phyloP scores from a whole-genome alignment of 208 protist genomes.

The Acanthamoeba divionensis region DNA sequence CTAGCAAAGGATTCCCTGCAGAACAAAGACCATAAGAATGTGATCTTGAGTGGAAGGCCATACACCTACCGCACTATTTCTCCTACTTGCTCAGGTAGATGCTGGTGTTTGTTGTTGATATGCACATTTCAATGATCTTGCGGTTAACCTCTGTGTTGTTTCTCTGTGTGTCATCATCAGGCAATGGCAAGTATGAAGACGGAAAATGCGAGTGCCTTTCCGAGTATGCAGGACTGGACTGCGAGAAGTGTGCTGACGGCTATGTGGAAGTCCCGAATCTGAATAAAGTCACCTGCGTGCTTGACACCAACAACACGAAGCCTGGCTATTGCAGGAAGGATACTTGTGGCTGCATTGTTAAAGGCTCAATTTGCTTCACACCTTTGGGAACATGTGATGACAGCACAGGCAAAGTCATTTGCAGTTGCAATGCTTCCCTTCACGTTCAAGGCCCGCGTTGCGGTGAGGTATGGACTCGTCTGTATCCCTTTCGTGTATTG shows the following conservation, averaged over 20 bases:
- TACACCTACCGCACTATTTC: slow-evolving; percentile 10
- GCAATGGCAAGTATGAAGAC: no score
- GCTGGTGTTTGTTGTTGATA: not conserved
- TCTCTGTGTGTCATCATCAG: no score
- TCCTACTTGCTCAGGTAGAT: not conserved
- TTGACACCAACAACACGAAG: not conserved
- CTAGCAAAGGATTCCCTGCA: not conserved
- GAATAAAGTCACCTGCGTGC: not conserved
- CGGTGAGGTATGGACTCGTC: not conserved
- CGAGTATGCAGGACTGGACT: not conserved
- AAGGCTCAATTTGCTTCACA: no score
- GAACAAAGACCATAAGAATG: not conserved
- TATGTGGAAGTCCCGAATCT: no score
- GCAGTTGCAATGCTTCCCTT: not conserved
- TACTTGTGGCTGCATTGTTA: no score
- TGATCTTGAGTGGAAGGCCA: not conserved
- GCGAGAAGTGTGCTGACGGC: slow-evolving; percentile 15
- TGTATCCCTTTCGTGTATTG: not conserved
- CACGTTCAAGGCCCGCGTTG: not conserved
- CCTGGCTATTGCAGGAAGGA: no score
- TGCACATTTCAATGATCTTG: no score
- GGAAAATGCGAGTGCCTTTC: no score
- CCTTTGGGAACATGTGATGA: not conserved
- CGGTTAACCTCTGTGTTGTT: no score
- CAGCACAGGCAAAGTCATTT: not conserved